Conservation (phyloP, 2,329 filamentous ascomycete species). For the Epichloe festucae region DNA sequence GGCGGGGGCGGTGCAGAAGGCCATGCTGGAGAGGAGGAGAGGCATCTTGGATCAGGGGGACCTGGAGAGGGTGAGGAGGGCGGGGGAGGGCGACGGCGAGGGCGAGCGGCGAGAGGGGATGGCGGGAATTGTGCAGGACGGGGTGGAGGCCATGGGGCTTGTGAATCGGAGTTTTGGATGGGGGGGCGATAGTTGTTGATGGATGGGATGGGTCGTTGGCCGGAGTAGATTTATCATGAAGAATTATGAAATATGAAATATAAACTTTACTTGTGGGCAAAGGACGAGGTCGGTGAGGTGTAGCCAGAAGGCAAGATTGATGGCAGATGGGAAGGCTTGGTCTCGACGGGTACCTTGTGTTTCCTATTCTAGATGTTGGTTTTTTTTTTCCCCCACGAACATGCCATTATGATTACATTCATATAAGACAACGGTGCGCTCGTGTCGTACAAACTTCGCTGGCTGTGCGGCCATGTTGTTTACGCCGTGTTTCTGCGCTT, state of each 20-base stretch:
- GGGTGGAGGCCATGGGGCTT: slow-evolving; percentile 37
- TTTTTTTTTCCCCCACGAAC: too few species aligned
- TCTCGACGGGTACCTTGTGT: too few species aligned
- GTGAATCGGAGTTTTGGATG: slow-evolving; percentile 42
- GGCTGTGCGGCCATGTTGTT: too few species aligned
- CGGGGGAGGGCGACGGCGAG: slow-evolving; percentile 10
- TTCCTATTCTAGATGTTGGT: too few species aligned
- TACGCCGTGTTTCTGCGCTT: too few species aligned
- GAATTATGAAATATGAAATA: not conserved
- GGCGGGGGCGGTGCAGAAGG: slow-evolving; percentile 44
- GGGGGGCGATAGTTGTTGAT: slow-evolving; percentile 27
- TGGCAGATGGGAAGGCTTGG: too few species aligned
- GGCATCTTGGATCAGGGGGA: slow-evolving; percentile 43
- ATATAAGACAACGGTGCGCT: too few species aligned
- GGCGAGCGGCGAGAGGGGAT: slow-evolving; percentile 25
- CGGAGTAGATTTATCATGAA: not conserved
- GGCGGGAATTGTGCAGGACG: slow-evolving; percentile 33
- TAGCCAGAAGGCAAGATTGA: too few species aligned
- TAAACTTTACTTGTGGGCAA: not conserved
- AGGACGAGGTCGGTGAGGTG: not conserved
- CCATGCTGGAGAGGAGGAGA: slow-evolving; percentile 45
- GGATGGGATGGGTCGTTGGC: not conserved
- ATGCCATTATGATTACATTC: too few species aligned
- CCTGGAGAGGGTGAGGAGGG: slow-evolving; percentile 27
- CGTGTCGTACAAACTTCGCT: too few species aligned